phyloP scores from a whole-genome alignment of 768 basidiomycete species.

The Brasilioporus rufonigricans region DNA sequence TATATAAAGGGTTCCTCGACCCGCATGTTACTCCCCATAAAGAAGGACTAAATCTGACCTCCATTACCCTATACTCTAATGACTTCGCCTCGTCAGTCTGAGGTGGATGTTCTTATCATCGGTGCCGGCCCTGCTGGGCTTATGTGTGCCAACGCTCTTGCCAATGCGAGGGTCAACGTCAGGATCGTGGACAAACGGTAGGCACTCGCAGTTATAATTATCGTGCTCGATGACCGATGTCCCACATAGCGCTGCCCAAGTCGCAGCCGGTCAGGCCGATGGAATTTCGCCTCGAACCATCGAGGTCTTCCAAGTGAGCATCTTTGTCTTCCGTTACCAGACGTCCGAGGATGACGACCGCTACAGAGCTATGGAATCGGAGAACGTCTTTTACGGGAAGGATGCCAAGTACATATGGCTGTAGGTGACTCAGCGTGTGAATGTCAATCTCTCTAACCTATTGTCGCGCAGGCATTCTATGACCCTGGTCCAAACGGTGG shows the following conservation, averaged over 20 bases:
- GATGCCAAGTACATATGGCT: conserved; percentile 63
- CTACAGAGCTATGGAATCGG: conserved; percentile 71
- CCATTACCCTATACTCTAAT: conserved; percentile 6
- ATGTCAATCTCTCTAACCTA: neutral
- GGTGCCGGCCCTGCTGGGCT: conserved; percentile 44
- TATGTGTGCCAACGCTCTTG: conserved; percentile 43
- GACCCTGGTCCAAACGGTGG: conserved; percentile 60
- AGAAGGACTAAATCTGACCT: neutral
- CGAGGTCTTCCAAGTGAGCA: conserved; percentile 46
- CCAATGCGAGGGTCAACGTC: conserved; percentile 35
- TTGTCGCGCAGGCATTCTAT: conserved; percentile 60
- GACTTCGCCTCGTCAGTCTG: conserved; percentile 19
- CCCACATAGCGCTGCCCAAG: conserved; percentile 10
- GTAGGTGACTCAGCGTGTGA: conserved; percentile 37
- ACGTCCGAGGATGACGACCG: neutral
- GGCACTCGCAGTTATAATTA: neutral
- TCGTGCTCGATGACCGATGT: neutral
- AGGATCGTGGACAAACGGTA: conserved; percentile 42
- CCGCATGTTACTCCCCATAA: neutral
- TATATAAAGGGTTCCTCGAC: conserved; percentile 1
- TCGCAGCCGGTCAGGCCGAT: conserved; percentile 29
- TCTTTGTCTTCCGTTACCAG: neutral
- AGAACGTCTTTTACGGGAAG: conserved; percentile 58
- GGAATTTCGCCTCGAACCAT: conserved; percentile 27
- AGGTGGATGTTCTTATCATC: conserved; percentile 42